Evolutionary conservation across 2,329 filamentous ascomycete species (phyloP).

Genomic region (Cladophialophora psammophila): DNA sequence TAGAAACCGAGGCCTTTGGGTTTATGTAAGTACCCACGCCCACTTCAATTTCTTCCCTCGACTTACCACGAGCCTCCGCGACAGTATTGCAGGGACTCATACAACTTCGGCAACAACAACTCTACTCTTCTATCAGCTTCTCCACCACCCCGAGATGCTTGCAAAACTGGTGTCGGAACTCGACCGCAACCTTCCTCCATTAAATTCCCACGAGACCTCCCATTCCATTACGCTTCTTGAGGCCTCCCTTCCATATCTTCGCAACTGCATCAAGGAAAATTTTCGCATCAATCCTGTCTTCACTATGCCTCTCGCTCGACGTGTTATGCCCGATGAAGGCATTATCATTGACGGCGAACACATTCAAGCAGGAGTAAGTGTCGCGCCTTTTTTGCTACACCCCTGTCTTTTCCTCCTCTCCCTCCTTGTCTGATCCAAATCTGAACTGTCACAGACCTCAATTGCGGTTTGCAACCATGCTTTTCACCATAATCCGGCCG

Average conservation of each 20-base stretch:
- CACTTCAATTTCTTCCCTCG: background rate
- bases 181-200: constrained; percentile 10
- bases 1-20: constrained; percentile 49
- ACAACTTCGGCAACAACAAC: constrained; percentile 45
- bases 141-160: constrained; percentile 44
- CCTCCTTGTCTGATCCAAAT: no score
- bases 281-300: constrained; percentile 48
- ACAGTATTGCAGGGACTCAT: constrained; percentile 47
- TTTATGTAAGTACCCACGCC: constrained; percentile 50
- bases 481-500: constrained; percentile 45
- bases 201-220: constrained; percentile 23
- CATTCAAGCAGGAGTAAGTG: constrained; percentile 43
- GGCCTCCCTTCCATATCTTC: constrained; percentile 41
- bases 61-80: background rate
- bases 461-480: constrained; percentile 47
- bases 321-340: constrained; percentile 42
- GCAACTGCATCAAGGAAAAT: constrained; percentile 45
- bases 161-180: constrained; percentile 41
- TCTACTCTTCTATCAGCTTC: constrained; percentile 45
- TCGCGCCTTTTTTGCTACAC: no score
- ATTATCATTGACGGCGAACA: constrained; percentile 40
- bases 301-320: constrained; percentile 46
- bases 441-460: constrained; percentile 41
- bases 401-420: no score
- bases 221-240: constrained; percentile 43